Evolutionary conservation across 441 rosid species (phyloP).

Genomic region (Adansonia gregorii): DNA sequence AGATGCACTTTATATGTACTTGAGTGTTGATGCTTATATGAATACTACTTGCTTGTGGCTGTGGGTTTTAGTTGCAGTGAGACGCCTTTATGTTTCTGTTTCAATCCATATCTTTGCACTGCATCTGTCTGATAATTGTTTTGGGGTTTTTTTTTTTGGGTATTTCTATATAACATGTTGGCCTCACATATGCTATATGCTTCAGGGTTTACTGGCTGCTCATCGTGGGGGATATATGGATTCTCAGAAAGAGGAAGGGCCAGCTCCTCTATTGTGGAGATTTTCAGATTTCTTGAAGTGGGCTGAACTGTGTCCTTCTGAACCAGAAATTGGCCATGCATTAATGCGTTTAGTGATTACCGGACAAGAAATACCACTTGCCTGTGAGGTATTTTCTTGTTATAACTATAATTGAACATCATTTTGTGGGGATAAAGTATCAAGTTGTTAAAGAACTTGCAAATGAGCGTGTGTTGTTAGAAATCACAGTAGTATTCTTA

Average conservation of each 20-base stretch:
- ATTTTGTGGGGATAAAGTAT: background rate
- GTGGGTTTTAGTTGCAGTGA: slow-evolving; percentile 2
- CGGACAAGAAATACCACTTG: slow-evolving; percentile 97
- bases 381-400: slow-evolving; percentile 78
- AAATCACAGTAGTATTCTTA: no score
- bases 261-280: slow-evolving; percentile 97
- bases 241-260: slow-evolving; percentile 97
- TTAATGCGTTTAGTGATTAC: slow-evolving; percentile 97
- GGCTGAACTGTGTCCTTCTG: slow-evolving; percentile 99
- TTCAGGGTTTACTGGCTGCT: slow-evolving; percentile 92
- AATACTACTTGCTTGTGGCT: slow-evolving; percentile 9
- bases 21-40: slow-evolving; percentile 20
- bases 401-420: background rate
- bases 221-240: slow-evolving; percentile 99
- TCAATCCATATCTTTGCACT: background rate
- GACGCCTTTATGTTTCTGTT: slow-evolving; percentile 1
- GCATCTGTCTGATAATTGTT: background rate
- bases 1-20: slow-evolving; percentile 7
- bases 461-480: no score
- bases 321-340: slow-evolving; percentile 98
- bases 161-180: slow-evolving; percentile 19
- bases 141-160: slow-evolving; percentile 16
- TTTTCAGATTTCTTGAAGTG: slow-evolving; percentile 96
- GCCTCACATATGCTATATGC: slow-evolving; percentile 28
- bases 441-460: background rate